A percentile compares a stretch with the other conserved stretches of the same genome.
Conservation (phyloP, 2,329 filamentous ascomycete species). For the Nigrospora oryzae region DNA sequence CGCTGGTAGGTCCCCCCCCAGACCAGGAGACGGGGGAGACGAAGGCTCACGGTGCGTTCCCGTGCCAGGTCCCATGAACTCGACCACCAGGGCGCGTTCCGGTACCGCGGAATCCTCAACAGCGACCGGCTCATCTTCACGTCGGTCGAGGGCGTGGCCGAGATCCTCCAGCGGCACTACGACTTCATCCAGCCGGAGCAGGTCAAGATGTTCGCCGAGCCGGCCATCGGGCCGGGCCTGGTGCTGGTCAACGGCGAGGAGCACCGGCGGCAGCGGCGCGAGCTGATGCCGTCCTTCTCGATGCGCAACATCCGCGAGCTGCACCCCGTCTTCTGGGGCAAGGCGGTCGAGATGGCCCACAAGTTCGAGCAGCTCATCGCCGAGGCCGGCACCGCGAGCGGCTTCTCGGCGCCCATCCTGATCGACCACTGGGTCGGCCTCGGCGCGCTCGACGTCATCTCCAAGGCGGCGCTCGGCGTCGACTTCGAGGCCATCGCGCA, state of each 20-base stretch:
- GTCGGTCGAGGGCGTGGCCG: conserved; percentile 4
- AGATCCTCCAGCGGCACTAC: conserved; percentile 7
- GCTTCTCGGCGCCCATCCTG: conserved; percentile 5
- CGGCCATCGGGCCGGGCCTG: conserved; percentile 7
- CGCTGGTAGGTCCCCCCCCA: background rate
- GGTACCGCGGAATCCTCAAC: conserved; percentile 8
- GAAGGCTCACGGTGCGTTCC: background rate
- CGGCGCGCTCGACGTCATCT: conserved; percentile 6
- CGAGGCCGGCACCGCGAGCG: background rate
- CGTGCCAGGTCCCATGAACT: conserved; percentile 1
- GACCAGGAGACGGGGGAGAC: too few relatives aligned
- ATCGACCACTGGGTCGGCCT: conserved; percentile 7
- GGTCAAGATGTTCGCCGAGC: conserved; percentile 4
- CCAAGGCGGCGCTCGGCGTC: conserved; percentile 6
- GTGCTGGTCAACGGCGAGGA: conserved; percentile 10
- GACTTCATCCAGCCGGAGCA: conserved; percentile 9
- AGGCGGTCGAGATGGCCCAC: conserved; percentile 8
- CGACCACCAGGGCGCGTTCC: conserved; percentile 7
- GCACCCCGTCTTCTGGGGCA: conserved; percentile 12
- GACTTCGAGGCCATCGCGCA: conserved; percentile 7
- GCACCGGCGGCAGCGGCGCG: conserved; percentile 11
- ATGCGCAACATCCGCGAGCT: conserved; percentile 10
- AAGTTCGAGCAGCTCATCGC: conserved; percentile 2
- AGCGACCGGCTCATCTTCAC: conserved; percentile 6
- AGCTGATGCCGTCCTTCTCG: conserved; percentile 12